Conservation (phyloP, 2,329 filamentous ascomycete species). For the Parastagonospora nodorum region DNA sequence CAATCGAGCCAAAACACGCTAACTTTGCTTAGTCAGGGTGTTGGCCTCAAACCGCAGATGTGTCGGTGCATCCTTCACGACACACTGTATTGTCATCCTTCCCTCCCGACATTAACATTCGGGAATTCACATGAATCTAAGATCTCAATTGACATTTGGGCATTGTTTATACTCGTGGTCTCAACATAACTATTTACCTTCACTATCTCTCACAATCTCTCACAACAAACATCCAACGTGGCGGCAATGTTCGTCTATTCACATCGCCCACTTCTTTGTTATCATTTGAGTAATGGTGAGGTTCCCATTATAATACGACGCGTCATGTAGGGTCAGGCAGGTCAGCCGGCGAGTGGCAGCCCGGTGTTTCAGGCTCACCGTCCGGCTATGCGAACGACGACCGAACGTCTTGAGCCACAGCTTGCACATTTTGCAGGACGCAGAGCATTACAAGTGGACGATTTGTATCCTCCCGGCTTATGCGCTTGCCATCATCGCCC, state of each 20-base stretch:
- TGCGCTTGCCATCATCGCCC: not conserved
- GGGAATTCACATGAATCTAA: too few relatives aligned
- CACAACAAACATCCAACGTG: not conserved
- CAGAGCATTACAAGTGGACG: not conserved
- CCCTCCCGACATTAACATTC: too few relatives aligned
- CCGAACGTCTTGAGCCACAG: not conserved
- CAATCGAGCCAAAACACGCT: too few relatives aligned
- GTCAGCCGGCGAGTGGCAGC: not conserved
- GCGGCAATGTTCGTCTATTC: not conserved
- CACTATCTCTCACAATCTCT: not conserved
- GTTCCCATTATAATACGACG: not conserved
- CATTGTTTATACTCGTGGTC: too few relatives aligned
- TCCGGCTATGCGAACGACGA: constrained; percentile 5
- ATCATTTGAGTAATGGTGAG: not conserved
- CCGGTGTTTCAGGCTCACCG: constrained; percentile 3
- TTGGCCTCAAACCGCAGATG: too few relatives aligned
- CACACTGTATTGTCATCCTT: too few relatives aligned
- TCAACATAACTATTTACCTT: not conserved
- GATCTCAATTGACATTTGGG: too few relatives aligned
- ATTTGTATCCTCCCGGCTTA: not conserved
- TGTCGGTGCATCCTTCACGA: too few relatives aligned
- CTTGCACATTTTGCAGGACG: not conserved
- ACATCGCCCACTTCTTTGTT: not conserved
- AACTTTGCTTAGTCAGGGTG: too few relatives aligned
- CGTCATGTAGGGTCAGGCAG: not conserved